phyloP scores from a whole-genome alignment of 1,139 yeast genomes.

The Saccharomycopsis phalli region DNA sequence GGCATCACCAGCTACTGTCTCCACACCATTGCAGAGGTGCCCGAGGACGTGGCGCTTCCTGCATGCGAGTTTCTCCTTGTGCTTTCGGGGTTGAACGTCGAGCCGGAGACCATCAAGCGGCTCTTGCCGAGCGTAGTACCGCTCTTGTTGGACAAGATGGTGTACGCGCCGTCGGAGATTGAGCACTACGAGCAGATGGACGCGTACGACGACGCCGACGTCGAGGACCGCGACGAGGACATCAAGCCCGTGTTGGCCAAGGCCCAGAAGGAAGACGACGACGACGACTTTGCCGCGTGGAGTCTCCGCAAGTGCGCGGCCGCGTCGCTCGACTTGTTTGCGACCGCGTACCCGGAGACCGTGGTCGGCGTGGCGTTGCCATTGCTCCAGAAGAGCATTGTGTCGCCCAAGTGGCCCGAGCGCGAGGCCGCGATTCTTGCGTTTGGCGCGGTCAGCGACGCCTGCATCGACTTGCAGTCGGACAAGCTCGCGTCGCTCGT shows the following conservation, averaged over 20 bases:
- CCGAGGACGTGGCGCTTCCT: slow-evolving; percentile 72
- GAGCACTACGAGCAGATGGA: slow-evolving; percentile 57
- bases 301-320: slow-evolving; percentile 89
- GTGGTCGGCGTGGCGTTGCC: slow-evolving; percentile 69
- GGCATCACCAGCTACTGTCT: slow-evolving; percentile 81
- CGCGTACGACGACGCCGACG: slow-evolving; percentile 54
- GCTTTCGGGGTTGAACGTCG: slow-evolving; percentile 55
- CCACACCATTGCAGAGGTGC: slow-evolving; percentile 53
- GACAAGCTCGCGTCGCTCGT: slow-evolving; percentile 72
- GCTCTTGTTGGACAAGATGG: slow-evolving; percentile 72
- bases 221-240: slow-evolving; percentile 80
- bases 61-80: slow-evolving; percentile 88
- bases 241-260: slow-evolving; percentile 71
- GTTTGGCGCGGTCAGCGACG: slow-evolving; percentile 89
- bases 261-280: slow-evolving; percentile 58
- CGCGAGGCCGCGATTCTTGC: slow-evolving; percentile 93
- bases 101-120: slow-evolving; percentile 43
- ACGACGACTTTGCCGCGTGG: slow-evolving; percentile 67
- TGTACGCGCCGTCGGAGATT: slow-evolving; percentile 76
- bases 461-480: slow-evolving; percentile 65
- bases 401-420: slow-evolving; percentile 70
- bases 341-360: slow-evolving; percentile 57
- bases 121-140: slow-evolving; percentile 62
- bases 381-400: slow-evolving; percentile 59
- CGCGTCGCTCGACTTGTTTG: slow-evolving; percentile 77